Base-by-base conservation (phyloP, 164 flowering plant genomes). In the Aristolochia fimbriata region DNA sequence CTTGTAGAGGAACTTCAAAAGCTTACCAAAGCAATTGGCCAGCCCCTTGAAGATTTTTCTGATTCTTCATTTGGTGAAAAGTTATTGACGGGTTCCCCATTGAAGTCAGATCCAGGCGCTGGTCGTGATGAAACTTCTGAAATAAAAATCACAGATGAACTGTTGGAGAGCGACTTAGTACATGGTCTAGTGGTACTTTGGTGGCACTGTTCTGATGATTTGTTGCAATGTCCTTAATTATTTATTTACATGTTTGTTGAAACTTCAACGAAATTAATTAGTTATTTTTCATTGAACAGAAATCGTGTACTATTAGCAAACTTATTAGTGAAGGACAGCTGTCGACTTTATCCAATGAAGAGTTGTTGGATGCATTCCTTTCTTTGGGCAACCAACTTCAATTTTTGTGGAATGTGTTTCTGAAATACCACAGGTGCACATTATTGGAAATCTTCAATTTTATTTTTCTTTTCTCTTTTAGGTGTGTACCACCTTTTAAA, bases 341-440 rank as follows among this genome's bases (percentile, higher is more conserved):
- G 22, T 69, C 59, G 47, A 67, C 72, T 59, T 63, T 81, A 43
- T 67, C 85, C 16, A 68, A 68, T 67, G 86, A 81, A 46, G 76
- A 75, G 37, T 58, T 88, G 5, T 41, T 70, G 58, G 62, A 69
- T 47, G 63, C 73, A 48, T 83, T 77, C 48, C 71, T 79, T 68
- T 74, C 68, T 49, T 52, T 91, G 64, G 95, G 97, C 0, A 68
- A 73, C 72, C 96, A 91, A 75, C 61, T 83, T 30, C 70, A 66
- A 19, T 65, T 79, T 65, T 63, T 88, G 45, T 94, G 99, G 99
- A 88, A 73, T 66, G 68, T 65, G 31, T 86, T 88, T 68, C 68
- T 91, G 67, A 80, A 78, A 54, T 83, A 86, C 65, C 99, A 90
- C 84, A 91, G 99, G 99, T 94, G 59, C 72, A 22, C 66, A 46